Evolutionary conservation across 2,329 filamentous ascomycete species (phyloP).

Genomic region (Trematosphaeria pertusa): DNA sequence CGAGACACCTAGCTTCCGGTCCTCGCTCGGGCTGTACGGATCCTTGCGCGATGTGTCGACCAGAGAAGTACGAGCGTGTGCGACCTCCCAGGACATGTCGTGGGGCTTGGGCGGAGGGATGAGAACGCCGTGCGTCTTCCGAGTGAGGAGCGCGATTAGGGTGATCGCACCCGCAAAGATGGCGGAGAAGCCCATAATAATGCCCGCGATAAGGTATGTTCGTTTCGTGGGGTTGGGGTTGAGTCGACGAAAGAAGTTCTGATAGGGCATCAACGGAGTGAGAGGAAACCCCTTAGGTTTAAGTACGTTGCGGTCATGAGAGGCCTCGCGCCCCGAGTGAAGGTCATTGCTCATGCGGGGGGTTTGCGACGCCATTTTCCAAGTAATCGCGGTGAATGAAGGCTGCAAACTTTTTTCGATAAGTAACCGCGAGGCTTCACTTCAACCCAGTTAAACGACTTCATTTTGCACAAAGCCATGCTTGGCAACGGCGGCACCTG

Average conservation of each 20-base stretch:
- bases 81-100: slow-evolving; percentile 2
- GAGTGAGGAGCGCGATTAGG: neutral
- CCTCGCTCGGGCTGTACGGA: slow-evolving; percentile 2
- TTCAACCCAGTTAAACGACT: too few species aligned
- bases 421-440: too few species aligned
- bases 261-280: too few species aligned
- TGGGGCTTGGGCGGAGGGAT: slow-evolving; percentile 7
- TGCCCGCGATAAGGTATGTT: neutral
- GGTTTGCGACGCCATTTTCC: too few species aligned
- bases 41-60: slow-evolving; percentile 7
- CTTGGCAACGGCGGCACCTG: too few species aligned
- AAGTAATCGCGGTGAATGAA: too few species aligned
- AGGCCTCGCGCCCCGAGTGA: too few species aligned
- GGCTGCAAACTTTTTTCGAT: too few species aligned
- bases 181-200: neutral
- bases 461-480: too few species aligned
- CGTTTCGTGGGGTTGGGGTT: neutral
- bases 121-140: neutral
- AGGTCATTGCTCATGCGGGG: too few species aligned
- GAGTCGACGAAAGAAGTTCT: neutral
- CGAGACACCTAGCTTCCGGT: slow-evolving; percentile 10
- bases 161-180: neutral
- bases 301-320: too few species aligned
- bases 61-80: slow-evolving; percentile 2
- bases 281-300: too few species aligned